Percentiles rank a stretch among this genome's conserved stretches.
These are phyloP conservation scores for Aspergillus sp. DNA, from an alignment of 2,329 filamentous ascomycete genomes.

Conservation along the genomic window DNA sequence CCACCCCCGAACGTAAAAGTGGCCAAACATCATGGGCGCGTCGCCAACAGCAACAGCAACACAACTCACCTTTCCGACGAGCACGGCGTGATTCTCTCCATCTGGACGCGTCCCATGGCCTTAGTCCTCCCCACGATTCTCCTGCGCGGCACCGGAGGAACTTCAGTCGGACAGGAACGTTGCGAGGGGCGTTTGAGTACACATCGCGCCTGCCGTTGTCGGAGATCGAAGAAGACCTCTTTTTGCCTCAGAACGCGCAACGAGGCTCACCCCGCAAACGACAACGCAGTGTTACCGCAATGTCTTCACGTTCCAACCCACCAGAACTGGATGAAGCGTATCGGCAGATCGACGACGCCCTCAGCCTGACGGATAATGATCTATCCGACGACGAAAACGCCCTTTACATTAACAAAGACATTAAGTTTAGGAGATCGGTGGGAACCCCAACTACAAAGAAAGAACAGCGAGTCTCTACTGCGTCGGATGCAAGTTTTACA, in stretches of 20 bases:
- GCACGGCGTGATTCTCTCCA: slow-evolving; percentile 27
- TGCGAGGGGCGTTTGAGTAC: slow-evolving; percentile 42
- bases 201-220: slow-evolving; percentile 29
- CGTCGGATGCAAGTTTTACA: slow-evolving; percentile 34
- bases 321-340: slow-evolving; percentile 42
- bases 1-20: slow-evolving; percentile 30
- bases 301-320: slow-evolving; percentile 39
- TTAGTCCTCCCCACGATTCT: slow-evolving; percentile 30
- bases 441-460: slow-evolving; percentile 25
- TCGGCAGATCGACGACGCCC: slow-evolving; percentile 39
- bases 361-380: slow-evolving; percentile 35
- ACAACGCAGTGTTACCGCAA: slow-evolving; percentile 22
- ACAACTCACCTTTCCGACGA: slow-evolving; percentile 32
- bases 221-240: slow-evolving; percentile 23
- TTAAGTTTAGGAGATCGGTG: slow-evolving; percentile 22
- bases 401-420: slow-evolving; percentile 9
- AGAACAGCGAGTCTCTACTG: slow-evolving; percentile 21
- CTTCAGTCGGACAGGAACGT: slow-evolving; percentile 37
- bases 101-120: slow-evolving; percentile 29
- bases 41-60: slow-evolving; percentile 28
- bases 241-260: slow-evolving; percentile 10
- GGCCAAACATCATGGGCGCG: slow-evolving; percentile 30
- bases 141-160: slow-evolving; percentile 30
- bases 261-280: slow-evolving; percentile 31
- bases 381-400: slow-evolving; percentile 30